Conservation (phyloP, 129 eudicot genomes). For the Tanacetum coccineum region DNA sequence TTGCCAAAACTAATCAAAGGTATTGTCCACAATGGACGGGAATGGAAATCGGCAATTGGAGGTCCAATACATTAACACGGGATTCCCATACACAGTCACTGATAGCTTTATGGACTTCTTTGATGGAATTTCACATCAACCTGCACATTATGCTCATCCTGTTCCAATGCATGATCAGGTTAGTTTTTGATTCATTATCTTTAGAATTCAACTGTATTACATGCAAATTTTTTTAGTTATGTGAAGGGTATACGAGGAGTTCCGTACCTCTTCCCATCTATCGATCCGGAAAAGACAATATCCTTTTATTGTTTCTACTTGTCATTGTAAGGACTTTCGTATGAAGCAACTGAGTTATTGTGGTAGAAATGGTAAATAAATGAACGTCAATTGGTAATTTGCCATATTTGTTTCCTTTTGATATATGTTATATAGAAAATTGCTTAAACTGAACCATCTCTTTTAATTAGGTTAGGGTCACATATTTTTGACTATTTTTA, state of each 20-base stretch:
- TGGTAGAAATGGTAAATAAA: neutral
- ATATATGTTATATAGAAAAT: neutral
- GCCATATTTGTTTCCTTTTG: neutral
- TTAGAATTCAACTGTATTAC: neutral
- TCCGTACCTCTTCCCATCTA: neutral
- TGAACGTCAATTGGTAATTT: neutral
- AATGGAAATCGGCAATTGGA: slow-evolving; percentile 53
- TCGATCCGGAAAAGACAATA: neutral
- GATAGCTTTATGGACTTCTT: slow-evolving; percentile 66
- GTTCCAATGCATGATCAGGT: slow-evolving; percentile 64
- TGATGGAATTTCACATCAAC: slow-evolving; percentile 53
- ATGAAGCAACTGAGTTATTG: neutral
- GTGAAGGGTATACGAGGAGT: neutral
- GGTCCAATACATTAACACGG: slow-evolving; percentile 54
- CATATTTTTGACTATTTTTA: too few species aligned
- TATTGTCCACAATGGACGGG: slow-evolving; percentile 41
- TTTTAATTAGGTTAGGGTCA: too few species aligned
- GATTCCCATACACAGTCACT: slow-evolving; percentile 53
- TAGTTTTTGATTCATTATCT: neutral
- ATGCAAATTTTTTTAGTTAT: slow-evolving; percentile 12
- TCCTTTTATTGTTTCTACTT: neutral
- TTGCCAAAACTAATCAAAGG: neutral
- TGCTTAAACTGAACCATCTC: neutral
- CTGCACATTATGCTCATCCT: slow-evolving; percentile 48
- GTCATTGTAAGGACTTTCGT: neutral